Evolutionary conservation across 495 filamentous ascomycete species (phyloP).

Genomic region (Aspergillus sclerotiicarbonarius): DNA sequence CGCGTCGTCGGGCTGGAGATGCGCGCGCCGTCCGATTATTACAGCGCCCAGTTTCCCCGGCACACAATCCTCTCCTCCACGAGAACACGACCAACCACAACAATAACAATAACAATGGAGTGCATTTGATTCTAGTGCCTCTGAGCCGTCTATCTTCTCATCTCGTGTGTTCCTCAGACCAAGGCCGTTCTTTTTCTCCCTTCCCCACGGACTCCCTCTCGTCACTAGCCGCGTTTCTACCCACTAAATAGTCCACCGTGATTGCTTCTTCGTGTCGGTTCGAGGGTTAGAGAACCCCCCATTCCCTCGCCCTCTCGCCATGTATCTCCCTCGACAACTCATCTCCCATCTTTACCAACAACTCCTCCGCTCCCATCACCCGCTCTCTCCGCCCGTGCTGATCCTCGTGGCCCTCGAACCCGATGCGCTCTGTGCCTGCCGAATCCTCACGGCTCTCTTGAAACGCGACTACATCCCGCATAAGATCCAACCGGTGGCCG

Average conservation of each 20-base stretch:
- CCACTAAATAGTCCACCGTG: constrained; percentile 16
- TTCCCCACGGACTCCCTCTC: background rate
- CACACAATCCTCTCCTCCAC: too few relatives aligned
- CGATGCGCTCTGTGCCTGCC: constrained; percentile 92
- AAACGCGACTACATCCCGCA: constrained; percentile 98
- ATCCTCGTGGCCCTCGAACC: constrained; percentile 91
- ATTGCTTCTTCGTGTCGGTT: too few relatives aligned
- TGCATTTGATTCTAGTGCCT: too few relatives aligned
- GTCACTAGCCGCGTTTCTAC: background rate
- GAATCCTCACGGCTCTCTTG: constrained; percentile 84
- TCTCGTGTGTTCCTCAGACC: too few relatives aligned
- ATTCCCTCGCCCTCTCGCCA: constrained; percentile 35
- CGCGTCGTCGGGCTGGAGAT: constrained; percentile 14
- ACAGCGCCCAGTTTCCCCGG: background rate
- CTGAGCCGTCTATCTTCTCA: too few relatives aligned
- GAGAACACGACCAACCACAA: too few relatives aligned
- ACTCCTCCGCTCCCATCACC: constrained; percentile 75
- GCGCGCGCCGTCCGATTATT: constrained; percentile 9
- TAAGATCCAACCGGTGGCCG: constrained; percentile 91
- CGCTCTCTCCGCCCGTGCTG: constrained; percentile 84
- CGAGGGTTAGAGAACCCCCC: background rate
- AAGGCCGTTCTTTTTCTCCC: too few relatives aligned
- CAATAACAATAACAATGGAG: too few relatives aligned
- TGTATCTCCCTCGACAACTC: constrained; percentile 92
- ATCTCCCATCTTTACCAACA: constrained; percentile 88